Base-by-base conservation (phyloP, 2,329 filamentous ascomycete genomes). In the Botrytis medusae region DNA sequence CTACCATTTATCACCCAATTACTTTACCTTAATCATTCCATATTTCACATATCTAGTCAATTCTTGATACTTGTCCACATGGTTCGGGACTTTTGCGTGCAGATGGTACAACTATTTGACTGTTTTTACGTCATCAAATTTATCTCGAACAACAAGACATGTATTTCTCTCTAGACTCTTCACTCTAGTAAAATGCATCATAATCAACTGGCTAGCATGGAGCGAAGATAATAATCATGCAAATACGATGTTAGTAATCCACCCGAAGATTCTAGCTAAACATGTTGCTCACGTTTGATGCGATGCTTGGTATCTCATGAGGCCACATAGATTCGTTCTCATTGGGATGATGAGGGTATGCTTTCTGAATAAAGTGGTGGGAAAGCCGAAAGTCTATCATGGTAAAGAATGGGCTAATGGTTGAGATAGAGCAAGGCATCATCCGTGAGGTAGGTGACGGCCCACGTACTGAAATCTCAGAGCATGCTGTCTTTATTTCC, bases 231-330 rank as follows among this genome's bases (percentile, higher is more conserved):
- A n/a, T 4, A 68, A 29, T 68, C 64, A 54, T 51, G 34, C 46
- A 37, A 22, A 4, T 16, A 25, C 32, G 4, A 37, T 51, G 5
- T 46, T 16, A 54, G 25, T 54, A 10, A 14, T 16, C 2, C 4
- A 16, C 0, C 1, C 4, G 4, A 14, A n/a, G 1, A 54, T 2
- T 54, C 0, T 16, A 4, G 12, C 0, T 14, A 54, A 54, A 54
- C 10, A n/a, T 3, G 25, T 54, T 14, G 25, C 48, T 54, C 25
- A 54, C 25, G 12, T 54, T n/a, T 14, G 48, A 54, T 16, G 12
- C 48, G 25, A 54, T n/a, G 12, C 48, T 54, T n/a, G 48, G 48
- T n/a, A 54, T 54, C 48, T 54, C 48, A 16, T n/a, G 48, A n/a
- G 25, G n/a, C 25, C 25, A n/a, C 4, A 54, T 20, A 10, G 48